phyloP scores from a whole-genome alignment of 2,329 filamentous ascomycete genomes.

The Aspergillus sp. region DNA sequence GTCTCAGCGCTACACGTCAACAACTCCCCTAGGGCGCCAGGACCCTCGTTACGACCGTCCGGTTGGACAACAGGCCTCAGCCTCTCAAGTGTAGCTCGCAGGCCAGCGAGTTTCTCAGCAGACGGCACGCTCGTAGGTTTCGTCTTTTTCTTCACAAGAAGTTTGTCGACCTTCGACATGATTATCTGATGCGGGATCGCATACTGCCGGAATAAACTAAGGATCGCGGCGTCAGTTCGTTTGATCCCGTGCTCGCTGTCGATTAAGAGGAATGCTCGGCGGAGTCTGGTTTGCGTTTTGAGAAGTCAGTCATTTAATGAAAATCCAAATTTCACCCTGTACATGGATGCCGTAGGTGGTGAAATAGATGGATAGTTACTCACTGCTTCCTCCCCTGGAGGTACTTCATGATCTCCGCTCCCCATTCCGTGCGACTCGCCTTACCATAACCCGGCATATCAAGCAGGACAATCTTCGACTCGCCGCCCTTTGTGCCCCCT shows the following conservation, averaged over 20 bases:
- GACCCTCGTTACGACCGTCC: conserved; percentile 39
- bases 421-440: conserved; percentile 62
- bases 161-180: conserved; percentile 64
- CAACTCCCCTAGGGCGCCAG: conserved; percentile 57
- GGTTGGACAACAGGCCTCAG: conserved; percentile 46
- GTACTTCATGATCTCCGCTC: conserved; percentile 68
- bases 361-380: conserved; percentile 17
- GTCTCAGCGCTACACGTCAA: conserved; percentile 58
- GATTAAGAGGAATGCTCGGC: conserved; percentile 64
- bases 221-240: conserved; percentile 56
- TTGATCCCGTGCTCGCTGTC: conserved; percentile 66
- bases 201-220: conserved; percentile 56
- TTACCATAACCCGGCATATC: conserved; percentile 73
- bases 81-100: conserved; percentile 41
- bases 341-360: no score
- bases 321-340: no score
- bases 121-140: conserved; percentile 33
- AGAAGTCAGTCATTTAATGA: background rate
- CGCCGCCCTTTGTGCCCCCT: conserved; percentile 47
- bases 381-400: conserved; percentile 60
- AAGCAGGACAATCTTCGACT: conserved; percentile 57
- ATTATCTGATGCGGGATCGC: conserved; percentile 65
- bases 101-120: conserved; percentile 25
- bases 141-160: conserved; percentile 42
- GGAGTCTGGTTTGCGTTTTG: conserved; percentile 41